Percentiles rank a stretch among this genome's conserved stretches.
phyloP scores from a whole-genome alignment of 768 basidiomycete species.

The Mycena kentingensis region DNA sequence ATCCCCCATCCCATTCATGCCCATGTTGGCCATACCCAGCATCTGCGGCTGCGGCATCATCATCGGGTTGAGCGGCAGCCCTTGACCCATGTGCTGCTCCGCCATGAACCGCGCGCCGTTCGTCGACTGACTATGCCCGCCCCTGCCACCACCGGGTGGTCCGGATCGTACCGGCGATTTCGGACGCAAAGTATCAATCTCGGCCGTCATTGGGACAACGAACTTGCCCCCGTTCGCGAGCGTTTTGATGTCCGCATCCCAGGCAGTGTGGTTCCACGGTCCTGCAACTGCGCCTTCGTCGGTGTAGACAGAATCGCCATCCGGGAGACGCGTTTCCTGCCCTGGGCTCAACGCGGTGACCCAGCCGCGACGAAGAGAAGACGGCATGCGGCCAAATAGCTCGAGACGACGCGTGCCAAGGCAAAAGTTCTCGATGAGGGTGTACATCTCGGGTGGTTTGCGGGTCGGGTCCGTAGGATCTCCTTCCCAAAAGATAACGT shows the following conservation, averaged over 20 bases:
- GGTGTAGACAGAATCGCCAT: constrained; percentile 37
- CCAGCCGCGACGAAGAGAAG: constrained; percentile 85
- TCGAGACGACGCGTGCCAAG: constrained; percentile 90
- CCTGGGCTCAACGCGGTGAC: constrained; percentile 77
- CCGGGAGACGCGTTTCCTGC: constrained; percentile 54
- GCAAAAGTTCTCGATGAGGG: constrained; percentile 96
- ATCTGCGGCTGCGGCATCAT: constrained; percentile 36
- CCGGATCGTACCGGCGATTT: constrained; percentile 72
- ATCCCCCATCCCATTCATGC: constrained; percentile 8
- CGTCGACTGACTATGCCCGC: constrained; percentile 24
- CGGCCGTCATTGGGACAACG: constrained; percentile 72
- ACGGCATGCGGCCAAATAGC: constrained; percentile 73
- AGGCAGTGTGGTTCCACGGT: constrained; percentile 62
- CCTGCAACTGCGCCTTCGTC: constrained; percentile 46
- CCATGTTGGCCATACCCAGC: constrained; percentile 19
- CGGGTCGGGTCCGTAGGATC: constrained; percentile 78
- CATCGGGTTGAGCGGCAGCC: too few species aligned
- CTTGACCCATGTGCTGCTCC: constrained; percentile 11
- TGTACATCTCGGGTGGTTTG: constrained; percentile 95
- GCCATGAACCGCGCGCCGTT: constrained; percentile 20
- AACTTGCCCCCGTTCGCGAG: constrained; percentile 54
- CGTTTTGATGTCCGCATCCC: constrained; percentile 64
- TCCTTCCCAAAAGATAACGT: constrained; percentile 96
- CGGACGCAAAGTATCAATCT: constrained; percentile 82
- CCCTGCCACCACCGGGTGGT: constrained; percentile 29